Evolutionary conservation across 2,329 filamentous ascomycete species (phyloP).

Genomic region (Paecilomyces formosus): DNA sequence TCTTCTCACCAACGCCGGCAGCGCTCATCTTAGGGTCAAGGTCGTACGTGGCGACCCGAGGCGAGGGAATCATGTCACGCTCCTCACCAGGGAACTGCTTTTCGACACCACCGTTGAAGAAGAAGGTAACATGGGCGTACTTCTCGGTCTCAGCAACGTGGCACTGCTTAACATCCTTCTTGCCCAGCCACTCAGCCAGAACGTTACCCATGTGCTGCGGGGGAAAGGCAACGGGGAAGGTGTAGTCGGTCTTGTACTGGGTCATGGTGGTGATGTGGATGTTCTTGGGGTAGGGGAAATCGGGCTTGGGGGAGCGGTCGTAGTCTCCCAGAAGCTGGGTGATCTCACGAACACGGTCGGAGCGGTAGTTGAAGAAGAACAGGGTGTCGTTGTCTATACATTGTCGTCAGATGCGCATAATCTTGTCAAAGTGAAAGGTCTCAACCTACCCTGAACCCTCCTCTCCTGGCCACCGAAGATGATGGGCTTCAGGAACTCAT

Average conservation of each 20-base stretch:
- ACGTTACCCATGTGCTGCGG: conserved; percentile 97
- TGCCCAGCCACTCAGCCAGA: conserved; percentile 91
- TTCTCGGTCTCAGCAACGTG: conserved; percentile 99
- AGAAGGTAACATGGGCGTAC: conserved; percentile 99
- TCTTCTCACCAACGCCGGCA: conserved; percentile 79
- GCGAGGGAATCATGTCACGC: conserved; percentile 88
- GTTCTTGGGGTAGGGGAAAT: conserved; percentile 91
- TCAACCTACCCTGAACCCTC: conserved; percentile 66
- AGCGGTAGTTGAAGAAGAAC: conserved; percentile 99
- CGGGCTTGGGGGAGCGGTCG: conserved; percentile 81
- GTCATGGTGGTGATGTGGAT: conserved; percentile 91
- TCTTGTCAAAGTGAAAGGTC: neutral
- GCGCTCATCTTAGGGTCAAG: conserved; percentile 94
- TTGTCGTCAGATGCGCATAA: conserved; percentile 10
- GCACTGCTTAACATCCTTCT: conserved; percentile 83
- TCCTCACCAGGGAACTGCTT: conserved; percentile 89
- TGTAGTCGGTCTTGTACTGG: conserved; percentile 92
- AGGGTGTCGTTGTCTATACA: conserved; percentile 74
- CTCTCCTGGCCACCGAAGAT: conserved; percentile 81
- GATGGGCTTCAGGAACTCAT: conserved; percentile 98
- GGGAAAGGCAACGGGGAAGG: conserved; percentile 84
- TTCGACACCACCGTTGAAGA: conserved; percentile 98
- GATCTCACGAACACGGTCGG: conserved; percentile 92
- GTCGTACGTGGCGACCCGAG: conserved; percentile 94
- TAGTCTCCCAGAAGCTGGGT: conserved; percentile 88